A percentile compares a stretch with the other conserved stretches of the same genome.
Conservation (phyloP, 169 alveolate genomes). For the Plasmodium falciparum region DNA sequence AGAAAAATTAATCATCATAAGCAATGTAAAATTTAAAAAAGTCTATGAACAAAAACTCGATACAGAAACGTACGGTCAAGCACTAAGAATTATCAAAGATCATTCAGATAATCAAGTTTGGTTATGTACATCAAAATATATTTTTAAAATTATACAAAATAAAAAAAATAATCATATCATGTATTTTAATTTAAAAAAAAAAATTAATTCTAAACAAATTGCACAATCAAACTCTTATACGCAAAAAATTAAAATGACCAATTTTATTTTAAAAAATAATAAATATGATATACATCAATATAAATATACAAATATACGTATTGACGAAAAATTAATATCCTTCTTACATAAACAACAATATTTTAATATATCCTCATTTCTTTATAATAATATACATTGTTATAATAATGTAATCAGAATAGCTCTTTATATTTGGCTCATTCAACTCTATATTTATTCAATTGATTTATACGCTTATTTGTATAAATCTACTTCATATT, state of each 20-base stretch:
- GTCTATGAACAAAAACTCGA: conserved; percentile 61
- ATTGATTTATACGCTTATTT: conserved; percentile 52
- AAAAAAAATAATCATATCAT: conserved; percentile 38
- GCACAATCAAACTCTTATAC: conserved; percentile 13
- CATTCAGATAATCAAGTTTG: conserved; percentile 64
- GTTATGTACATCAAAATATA: conserved; percentile 74
- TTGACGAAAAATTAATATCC: conserved; percentile 64
- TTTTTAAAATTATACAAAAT: conserved; percentile 49
- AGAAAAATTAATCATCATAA: conserved; percentile 68
- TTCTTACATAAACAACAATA: conserved; percentile 72
- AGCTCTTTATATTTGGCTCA: conserved; percentile 65
- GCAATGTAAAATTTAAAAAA: conserved; percentile 46
- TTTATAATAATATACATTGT: conserved; percentile 63
- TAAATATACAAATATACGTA: conserved; percentile 42
- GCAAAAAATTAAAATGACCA: conserved; percentile 41
- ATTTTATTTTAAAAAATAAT: conserved; percentile 49
- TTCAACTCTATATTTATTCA: conserved; percentile 55
- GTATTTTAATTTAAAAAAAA: conserved; percentile 10
- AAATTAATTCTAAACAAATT: conserved; percentile 29
- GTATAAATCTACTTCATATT: conserved; percentile 5
- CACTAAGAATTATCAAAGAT: conserved; percentile 66
- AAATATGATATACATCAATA: conserved; percentile 68
- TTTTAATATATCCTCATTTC: conserved; percentile 29
- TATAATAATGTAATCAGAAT: conserved; percentile 43
- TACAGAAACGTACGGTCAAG: conserved; percentile 69